phyloP scores from a whole-genome alignment of 1,284 basidiomycete genomes.

The Cutaneotrichosporon dermatis region DNA sequence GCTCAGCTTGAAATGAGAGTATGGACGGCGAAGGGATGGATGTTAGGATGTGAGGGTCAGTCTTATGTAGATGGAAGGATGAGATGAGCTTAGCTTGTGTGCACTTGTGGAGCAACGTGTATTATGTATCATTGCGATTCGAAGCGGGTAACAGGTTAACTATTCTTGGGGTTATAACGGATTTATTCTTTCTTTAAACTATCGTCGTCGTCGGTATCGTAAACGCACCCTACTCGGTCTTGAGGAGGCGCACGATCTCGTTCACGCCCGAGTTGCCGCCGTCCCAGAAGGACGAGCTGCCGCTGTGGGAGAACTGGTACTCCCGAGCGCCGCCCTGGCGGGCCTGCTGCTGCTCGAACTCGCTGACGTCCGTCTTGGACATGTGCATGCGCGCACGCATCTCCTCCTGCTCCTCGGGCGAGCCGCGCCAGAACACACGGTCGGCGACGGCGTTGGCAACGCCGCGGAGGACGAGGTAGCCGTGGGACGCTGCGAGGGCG shows the following conservation, averaged over 20 bases:
- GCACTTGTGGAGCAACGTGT: too few relatives aligned
- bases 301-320: constrained; percentile 4
- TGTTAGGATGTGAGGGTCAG: too few relatives aligned
- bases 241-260: constrained; percentile 33
- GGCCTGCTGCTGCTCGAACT: too few relatives aligned
- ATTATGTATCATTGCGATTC: too few relatives aligned
- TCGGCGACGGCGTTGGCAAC: constrained; percentile 68
- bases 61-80: too few relatives aligned
- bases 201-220: too few relatives aligned
- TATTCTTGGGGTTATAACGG: too few relatives aligned
- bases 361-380: background rate
- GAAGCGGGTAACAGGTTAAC: too few relatives aligned
- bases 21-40: too few relatives aligned
- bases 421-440: constrained; percentile 67
- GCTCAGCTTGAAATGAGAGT: too few relatives aligned
- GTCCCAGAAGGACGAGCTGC: constrained; percentile 36
- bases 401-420: constrained; percentile 54
- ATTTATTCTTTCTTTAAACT: background rate
- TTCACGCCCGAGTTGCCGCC: constrained; percentile 38
- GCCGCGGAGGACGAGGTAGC: constrained; percentile 64
- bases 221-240: constrained; percentile 26
- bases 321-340: background rate
- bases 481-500: constrained; percentile 73
- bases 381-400: background rate
- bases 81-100: too few relatives aligned